Evolutionary conservation across 1,284 basidiomycete genomes (phyloP).

Genomic region (Uromyces viciae-fabae): DNA sequence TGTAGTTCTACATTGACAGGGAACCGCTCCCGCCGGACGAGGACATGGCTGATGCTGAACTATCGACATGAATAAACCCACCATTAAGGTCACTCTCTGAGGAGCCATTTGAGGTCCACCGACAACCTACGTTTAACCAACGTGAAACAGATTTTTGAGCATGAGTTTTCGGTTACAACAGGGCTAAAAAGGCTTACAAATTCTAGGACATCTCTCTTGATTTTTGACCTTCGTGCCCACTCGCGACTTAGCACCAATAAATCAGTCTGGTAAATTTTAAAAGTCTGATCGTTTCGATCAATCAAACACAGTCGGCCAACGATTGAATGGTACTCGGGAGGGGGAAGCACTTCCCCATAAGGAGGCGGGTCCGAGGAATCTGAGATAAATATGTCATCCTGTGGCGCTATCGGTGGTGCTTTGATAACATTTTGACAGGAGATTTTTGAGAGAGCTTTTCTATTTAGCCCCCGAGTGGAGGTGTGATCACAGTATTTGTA

Average conservation of each 20-base stretch:
- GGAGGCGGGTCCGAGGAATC: constrained; percentile 20
- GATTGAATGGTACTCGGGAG: constrained; percentile 28
- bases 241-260: constrained; percentile 24
- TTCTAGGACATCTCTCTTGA: constrained; percentile 23
- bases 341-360: constrained; percentile 17
- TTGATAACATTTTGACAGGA: background rate
- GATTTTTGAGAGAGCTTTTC: background rate
- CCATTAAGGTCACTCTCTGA: constrained; percentile 20
- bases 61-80: constrained; percentile 38
- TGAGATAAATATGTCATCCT: background rate
- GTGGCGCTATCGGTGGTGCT: background rate
- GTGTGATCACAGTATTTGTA: constrained; percentile 18
- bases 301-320: constrained; percentile 23
- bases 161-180: too few relatives aligned
- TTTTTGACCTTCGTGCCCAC: constrained; percentile 7
- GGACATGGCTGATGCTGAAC: constrained; percentile 38
- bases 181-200: constrained; percentile 3
- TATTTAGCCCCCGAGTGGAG: background rate
- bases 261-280: constrained; percentile 43
- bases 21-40: background rate
- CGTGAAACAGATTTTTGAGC: too few relatives aligned
- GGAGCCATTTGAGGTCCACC: constrained; percentile 35
- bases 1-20: constrained; percentile 33
- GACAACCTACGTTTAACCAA: constrained; percentile 8
- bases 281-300: constrained; percentile 28